Base-by-base conservation (phyloP, 345 rosid species). In the Eucalyptus caleyi region DNA sequence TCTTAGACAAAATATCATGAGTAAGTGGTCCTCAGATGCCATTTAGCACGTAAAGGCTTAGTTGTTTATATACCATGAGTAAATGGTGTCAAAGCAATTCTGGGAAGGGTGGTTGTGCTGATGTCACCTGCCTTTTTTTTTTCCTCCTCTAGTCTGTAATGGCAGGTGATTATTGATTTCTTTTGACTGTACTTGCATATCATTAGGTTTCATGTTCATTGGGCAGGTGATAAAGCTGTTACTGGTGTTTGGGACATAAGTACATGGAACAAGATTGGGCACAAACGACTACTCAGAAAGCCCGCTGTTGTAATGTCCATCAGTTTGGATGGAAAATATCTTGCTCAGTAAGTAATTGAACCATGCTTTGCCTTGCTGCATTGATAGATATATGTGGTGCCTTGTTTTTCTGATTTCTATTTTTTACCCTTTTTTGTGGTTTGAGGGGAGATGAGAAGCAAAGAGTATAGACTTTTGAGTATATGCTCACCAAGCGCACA, bases 241-340 rank as follows among this genome's bases (percentile, higher is more conserved):
- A 94, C 96, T 89, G 95, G 93, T 54, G 99, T 97, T 90, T 97
- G 95, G 65, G 98, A 96, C 93, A 96, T 97, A 86, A 97, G 99
- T 88, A 94, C 98, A 27, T 97, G 98, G 99, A 95, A 95, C 59
- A 97, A 96, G 93, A 96, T 97, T 88, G 99, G 99, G 62, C 92
- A 94, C 91, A 97, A 96, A 92, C 96, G 97, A 92, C 96, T 97
- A 89, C 95, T 96, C 86, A 95, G 87, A 91, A 97, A 97, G 93
- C 93, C 95, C 86, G 99, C 98, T 81, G 93, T 96, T 16, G 89
- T 93, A 50, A 95, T 98, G 98, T 95, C 98, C 47, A 92, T 97
- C 92, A 98, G 99, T 94, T 90, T 93, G 92, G 98, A 97, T 90
- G 99, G 99, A 50, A 98, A 97, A 95, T 98, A 98, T 92, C 96